Conservation (phyloP, 2,329 filamentous ascomycete genomes). For the Phaeosphaeriaceae sp. region DNA sequence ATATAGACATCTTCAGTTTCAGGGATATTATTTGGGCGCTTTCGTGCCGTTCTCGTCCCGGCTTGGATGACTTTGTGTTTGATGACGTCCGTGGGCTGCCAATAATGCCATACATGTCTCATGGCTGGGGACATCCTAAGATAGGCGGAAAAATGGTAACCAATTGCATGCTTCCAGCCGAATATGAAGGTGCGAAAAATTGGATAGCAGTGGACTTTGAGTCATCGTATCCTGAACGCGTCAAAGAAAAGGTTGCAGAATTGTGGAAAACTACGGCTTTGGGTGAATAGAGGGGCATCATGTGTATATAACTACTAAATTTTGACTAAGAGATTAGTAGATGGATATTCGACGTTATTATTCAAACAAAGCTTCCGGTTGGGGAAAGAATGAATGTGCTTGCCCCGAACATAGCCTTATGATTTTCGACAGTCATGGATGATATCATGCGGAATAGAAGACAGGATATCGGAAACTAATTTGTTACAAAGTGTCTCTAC, state of each 20-base stretch:
- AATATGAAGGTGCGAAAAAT: constrained; percentile 2
- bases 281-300: neutral
- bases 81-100: constrained; percentile 3
- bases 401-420: no score
- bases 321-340: no score
- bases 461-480: no score
- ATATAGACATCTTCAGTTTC: constrained; percentile 56
- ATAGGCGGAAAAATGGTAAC: constrained; percentile 1
- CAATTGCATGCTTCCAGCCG: constrained; percentile 2
- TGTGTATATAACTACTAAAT: neutral
- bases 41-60: constrained; percentile 56
- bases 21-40: constrained; percentile 60
- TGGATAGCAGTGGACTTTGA: constrained; percentile 2
- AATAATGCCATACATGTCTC: constrained; percentile 2
- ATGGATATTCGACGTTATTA: no score
- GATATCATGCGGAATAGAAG: no score
- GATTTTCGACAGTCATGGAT: no score
- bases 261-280: neutral
- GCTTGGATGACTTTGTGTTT: constrained; percentile 8
- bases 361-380: no score
- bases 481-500: no score
- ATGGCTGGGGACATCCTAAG: neutral
- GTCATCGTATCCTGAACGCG: neutral
- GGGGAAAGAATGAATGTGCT: no score
- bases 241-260: constrained; percentile 1